Evolutionary conservation across 192 early-diverging fungal genomes (phyloP).

Genomic region (Rhizophlyctis rosea): DNA sequence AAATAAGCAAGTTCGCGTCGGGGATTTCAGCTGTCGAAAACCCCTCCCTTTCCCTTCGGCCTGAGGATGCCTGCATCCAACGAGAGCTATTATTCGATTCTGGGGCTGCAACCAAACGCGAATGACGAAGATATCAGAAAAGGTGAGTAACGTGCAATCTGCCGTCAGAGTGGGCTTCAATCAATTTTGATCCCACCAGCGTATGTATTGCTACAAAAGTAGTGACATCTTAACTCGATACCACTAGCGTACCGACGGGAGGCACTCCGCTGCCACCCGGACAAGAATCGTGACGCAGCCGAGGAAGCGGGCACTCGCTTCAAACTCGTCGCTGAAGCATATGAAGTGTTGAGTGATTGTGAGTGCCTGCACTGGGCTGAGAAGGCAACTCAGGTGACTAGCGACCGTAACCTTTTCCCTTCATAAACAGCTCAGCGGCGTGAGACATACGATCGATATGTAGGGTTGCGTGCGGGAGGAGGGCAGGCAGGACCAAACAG

Average conservation of each 20-base stretch:
- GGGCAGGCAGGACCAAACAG: background rate
- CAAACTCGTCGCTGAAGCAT: conserved; percentile 9
- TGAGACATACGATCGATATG: background rate
- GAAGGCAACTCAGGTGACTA: background rate
- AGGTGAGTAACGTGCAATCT: no score
- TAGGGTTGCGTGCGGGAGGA: background rate
- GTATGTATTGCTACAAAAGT: no score
- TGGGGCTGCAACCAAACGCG: background rate
- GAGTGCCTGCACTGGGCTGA: background rate
- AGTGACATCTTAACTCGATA: no score
- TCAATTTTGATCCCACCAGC: no score
- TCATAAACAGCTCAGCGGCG: background rate
- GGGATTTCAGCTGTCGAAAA: background rate
- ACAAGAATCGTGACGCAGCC: conserved; percentile 2
- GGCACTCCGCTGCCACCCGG: conserved; percentile 13
- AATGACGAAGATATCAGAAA: background rate
- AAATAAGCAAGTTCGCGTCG: no score
- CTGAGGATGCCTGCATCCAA: background rate
- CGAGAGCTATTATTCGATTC: background rate
- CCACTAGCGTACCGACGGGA: conserved; percentile 6
- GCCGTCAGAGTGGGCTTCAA: no score
- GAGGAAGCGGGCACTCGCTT: conserved; percentile 6
- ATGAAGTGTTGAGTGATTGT: conserved; percentile 15
- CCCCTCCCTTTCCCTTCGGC: background rate
- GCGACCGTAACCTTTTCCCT: background rate